These are phyloP conservation scores for Microbotryum saponariae DNA, from an alignment of 1,284 basidiomycete species.

Conservation along the genomic window DNA sequence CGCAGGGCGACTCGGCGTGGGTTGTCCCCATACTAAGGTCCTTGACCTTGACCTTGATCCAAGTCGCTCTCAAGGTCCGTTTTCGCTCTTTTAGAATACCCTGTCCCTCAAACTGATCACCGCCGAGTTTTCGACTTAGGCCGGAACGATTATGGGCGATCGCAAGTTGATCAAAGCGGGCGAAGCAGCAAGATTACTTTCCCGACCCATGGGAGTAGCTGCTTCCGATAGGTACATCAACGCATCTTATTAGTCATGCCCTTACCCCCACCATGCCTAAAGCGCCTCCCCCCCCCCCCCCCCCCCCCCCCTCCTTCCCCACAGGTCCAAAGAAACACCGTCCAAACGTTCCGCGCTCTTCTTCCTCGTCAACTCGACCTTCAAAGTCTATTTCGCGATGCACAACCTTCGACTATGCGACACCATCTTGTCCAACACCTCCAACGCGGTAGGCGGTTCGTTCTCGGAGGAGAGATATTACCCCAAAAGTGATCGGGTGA, in stretches of 20 bases:
- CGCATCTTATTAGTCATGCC: neutral
- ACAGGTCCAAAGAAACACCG: conserved; percentile 4
- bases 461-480: conserved; percentile 36
- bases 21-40: conserved; percentile 36
- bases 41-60: conserved; percentile 25
- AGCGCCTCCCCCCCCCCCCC: neutral
- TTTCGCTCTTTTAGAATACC: no score
- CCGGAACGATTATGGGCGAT: conserved; percentile 26
- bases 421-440: conserved; percentile 44
- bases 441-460: conserved; percentile 37
- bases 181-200: conserved; percentile 33
- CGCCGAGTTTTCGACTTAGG: conserved; percentile 13
- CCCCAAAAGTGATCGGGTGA: conserved; percentile 40
- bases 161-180: conserved; percentile 33
- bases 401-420: conserved; percentile 45
- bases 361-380: conserved; percentile 37
- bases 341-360: conserved; percentile 36
- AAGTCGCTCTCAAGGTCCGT: conserved; percentile 30
- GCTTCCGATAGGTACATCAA: conserved; percentile 31
- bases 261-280: neutral
- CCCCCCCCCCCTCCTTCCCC: neutral
- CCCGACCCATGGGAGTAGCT: conserved; percentile 34
- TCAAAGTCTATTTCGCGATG: conserved; percentile 38
- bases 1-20: conserved; percentile 38
- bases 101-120: neutral